phyloP scores from a whole-genome alignment of 2,329 filamentous ascomycete genomes.

The Cladobotryum mycophilum region DNA sequence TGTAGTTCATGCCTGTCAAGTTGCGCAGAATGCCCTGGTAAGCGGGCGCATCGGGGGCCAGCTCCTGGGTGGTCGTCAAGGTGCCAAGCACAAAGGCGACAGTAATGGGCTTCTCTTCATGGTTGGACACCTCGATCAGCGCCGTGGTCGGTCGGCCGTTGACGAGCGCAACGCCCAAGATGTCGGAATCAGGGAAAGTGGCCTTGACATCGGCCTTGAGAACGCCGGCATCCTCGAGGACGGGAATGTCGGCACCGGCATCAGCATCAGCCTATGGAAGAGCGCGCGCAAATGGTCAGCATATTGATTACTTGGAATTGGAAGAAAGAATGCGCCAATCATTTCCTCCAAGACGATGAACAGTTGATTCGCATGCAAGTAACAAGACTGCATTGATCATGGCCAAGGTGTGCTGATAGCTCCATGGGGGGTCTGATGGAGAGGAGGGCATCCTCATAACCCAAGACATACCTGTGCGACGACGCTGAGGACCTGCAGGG shows the following conservation, averaged over 20 bases:
- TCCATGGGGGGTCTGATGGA: too few species aligned
- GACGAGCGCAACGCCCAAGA: conserved; percentile 92
- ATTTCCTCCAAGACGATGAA: background rate
- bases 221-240: conserved; percentile 11
- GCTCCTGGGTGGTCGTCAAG: conserved; percentile 53
- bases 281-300: background rate
- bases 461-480: conserved; percentile 53
- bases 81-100: conserved; percentile 72
- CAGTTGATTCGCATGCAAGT: too few species aligned
- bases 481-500: conserved; percentile 60
- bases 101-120: conserved; percentile 68
- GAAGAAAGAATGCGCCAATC: background rate
- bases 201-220: conserved; percentile 60
- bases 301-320: background rate
- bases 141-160: conserved; percentile 84
- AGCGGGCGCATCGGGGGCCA: conserved; percentile 38
- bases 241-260: conserved; percentile 9
- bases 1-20: conserved; percentile 71
- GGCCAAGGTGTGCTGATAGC: too few species aligned
- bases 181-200: conserved; percentile 63
- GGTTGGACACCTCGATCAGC: conserved; percentile 75
- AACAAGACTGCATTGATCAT: too few species aligned
- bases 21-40: conserved; percentile 67
- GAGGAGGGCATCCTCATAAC: too few species aligned
- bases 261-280: conserved; percentile 2